Percentiles rank a stretch among this genome's conserved stretches.
Conservation (phyloP, 768 basidiomycete species). For the Boletellus ananiceps region DNA sequence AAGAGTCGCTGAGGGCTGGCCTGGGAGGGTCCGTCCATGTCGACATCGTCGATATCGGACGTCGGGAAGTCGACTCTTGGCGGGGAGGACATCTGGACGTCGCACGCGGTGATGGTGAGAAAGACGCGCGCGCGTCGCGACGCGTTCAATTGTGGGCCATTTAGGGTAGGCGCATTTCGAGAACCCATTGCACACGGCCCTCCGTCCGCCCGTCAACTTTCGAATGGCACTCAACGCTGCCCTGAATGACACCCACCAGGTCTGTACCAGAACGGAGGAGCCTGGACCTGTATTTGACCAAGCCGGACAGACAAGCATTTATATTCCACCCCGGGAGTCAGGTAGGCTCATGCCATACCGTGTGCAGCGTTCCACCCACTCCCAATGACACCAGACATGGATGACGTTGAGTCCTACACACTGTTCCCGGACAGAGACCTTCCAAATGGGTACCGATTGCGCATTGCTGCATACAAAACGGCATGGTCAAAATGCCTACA, state of each 20-base stretch:
- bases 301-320: slow-evolving; percentile 23
- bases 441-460: slow-evolving; percentile 33
- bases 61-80: slow-evolving; percentile 61
- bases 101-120: background rate
- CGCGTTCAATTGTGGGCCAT: slow-evolving; percentile 41
- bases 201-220: background rate
- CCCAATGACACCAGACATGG: slow-evolving; percentile 10
- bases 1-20: slow-evolving; percentile 21
- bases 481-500: slow-evolving; percentile 59
- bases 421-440: slow-evolving; percentile 30
- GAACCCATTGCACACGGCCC: background rate
- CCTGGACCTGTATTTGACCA: slow-evolving; percentile 6
- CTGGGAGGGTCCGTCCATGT: slow-evolving; percentile 41
- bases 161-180: slow-evolving; percentile 41
- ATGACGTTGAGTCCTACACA: slow-evolving; percentile 18
- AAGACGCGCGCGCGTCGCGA: slow-evolving; percentile 44
- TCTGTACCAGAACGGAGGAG: slow-evolving; percentile 6
- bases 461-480: slow-evolving; percentile 48
- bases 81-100: slow-evolving; percentile 53
- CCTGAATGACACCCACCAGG: slow-evolving; percentile 27
- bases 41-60: slow-evolving; percentile 50
- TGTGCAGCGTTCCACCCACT: background rate
- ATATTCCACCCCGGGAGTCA: slow-evolving; percentile 24
- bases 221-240: slow-evolving; percentile 13
- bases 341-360: slow-evolving; percentile 14